Base-by-base conservation (phyloP, 2,329 filamentous ascomycete species). In the Tolypocladium guangdongense region DNA sequence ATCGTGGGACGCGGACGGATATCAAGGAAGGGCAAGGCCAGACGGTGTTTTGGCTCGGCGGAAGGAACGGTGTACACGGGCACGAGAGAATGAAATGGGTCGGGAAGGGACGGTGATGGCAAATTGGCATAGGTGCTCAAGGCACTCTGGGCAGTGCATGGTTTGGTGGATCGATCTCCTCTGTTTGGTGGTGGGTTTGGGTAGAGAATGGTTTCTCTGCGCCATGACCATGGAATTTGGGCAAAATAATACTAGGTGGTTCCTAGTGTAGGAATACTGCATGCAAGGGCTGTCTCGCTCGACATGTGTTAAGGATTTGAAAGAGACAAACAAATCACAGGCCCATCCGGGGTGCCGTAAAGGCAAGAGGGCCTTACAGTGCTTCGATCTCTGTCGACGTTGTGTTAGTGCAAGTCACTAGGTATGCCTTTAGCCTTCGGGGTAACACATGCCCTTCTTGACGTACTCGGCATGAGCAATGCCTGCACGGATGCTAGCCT, bases 401-500 rank as follows among this genome's bases (percentile, higher is more conserved):
- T 18, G 18, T 2, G 43, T 47, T 18, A 47, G n/a, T 33, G 4
- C 43, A 20, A 33, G 27, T 33, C 2, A 6, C 8, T 14, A 10
- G 2, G 5, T 24, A 24, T 16, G 18, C 18, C 27, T 7, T 7
- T 7, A 0, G 43, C 32, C 11, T 18, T 4, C 16, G 14, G 2
- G 20, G 16, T 1, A 18, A 5, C 39, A 54, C 64, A n/a, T 64
- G 90, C 90, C 90, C 78, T 95, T 96, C 71, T 89, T 95, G 4
- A 97, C 90, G 69, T 87, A 96, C 59, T 95, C 82, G 0, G 90
- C 92, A 56, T 86, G 78, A 41, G 81, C 77, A 53, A 99, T 89
- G 0, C 83, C 88, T 56, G 84, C 78, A 43, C 77, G 78, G 50
- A 99, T 96, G 62, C 88, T 78, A 8, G 79, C 81, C 57, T 92